Conservation (phyloP, 768 basidiomycete genomes). For the Suillus ampliporus region DNA sequence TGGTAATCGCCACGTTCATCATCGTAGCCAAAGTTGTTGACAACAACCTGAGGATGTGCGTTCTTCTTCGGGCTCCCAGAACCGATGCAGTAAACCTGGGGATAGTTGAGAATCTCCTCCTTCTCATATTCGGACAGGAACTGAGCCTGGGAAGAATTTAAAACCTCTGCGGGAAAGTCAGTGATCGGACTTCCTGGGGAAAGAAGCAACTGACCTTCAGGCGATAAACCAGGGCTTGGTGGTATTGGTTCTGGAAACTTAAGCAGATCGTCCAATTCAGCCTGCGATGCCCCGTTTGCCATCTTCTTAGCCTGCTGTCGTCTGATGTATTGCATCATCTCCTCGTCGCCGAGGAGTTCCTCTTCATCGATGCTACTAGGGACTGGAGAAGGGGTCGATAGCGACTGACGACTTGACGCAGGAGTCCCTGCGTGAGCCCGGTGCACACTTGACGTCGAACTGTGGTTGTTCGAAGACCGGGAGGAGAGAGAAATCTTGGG, state of each 20-base stretch:
- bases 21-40: conserved; percentile 94
- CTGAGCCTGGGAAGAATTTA: conserved; percentile 69
- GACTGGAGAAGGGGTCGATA: conserved; percentile 86
- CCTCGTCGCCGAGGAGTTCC: conserved; percentile 89
- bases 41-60: conserved; percentile 70
- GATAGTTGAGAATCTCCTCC: conserved; percentile 89
- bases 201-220: conserved; percentile 61
- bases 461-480: conserved; percentile 52
- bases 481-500: conserved; percentile 75
- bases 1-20: conserved; percentile 98
- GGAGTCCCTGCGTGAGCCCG: conserved; percentile 63
- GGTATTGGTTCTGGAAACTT: conserved; percentile 91
- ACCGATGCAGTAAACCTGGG: conserved; percentile 83
- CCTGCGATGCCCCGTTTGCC: conserved; percentile 81
- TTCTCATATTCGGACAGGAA: conserved; percentile 87
- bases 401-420: conserved; percentile 73
- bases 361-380: conserved; percentile 84
- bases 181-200: conserved; percentile 15
- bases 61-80: conserved; percentile 82
- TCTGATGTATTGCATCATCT: conserved; percentile 94
- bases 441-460: conserved; percentile 49
- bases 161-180: conserved; percentile 51
- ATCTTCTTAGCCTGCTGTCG: conserved; percentile 90
- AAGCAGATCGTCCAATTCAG: conserved; percentile 86
- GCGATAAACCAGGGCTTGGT: conserved; percentile 68